Evolutionary conservation across 202 grass and related monocot species (phyloP).

Genomic region (Brachypodium distachyon): DNA sequence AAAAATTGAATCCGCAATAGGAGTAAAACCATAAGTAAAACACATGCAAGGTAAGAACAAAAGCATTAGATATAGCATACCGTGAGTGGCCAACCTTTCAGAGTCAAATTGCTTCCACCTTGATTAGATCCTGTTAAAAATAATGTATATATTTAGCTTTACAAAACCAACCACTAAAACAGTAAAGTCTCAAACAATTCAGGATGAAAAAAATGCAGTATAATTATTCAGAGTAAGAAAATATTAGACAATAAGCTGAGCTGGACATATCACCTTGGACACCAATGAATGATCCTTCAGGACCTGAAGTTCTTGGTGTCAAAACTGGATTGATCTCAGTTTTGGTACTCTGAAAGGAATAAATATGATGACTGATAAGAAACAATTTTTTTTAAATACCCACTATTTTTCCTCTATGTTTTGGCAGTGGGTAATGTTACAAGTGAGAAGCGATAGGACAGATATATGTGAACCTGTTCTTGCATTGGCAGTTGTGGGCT

Average conservation of each 20-base stretch:
- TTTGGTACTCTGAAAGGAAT: constrained; percentile 40
- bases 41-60: background rate
- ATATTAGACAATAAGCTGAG: background rate
- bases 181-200: background rate
- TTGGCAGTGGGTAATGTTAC: background rate
- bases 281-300: constrained; percentile 58
- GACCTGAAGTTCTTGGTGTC: constrained; percentile 36
- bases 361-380: background rate
- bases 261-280: constrained; percentile 43
- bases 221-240: background rate
- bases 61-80: constrained; percentile 27
- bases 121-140: constrained; percentile 72
- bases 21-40: background rate
- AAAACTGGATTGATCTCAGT: constrained; percentile 55
- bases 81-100: constrained; percentile 98
- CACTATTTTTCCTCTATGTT: background rate
- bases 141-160: constrained; percentile 7
- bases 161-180: background rate
- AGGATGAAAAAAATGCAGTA: background rate
- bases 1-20: background rate
- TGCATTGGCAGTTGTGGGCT: constrained; percentile 42
- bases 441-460: background rate
- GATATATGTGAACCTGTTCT: constrained; percentile 24
- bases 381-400: background rate
- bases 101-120: constrained; percentile 77